Evolutionary conservation across 768 basidiomycete genomes (phyloP).

Genomic region (Russula dissimulans): DNA sequence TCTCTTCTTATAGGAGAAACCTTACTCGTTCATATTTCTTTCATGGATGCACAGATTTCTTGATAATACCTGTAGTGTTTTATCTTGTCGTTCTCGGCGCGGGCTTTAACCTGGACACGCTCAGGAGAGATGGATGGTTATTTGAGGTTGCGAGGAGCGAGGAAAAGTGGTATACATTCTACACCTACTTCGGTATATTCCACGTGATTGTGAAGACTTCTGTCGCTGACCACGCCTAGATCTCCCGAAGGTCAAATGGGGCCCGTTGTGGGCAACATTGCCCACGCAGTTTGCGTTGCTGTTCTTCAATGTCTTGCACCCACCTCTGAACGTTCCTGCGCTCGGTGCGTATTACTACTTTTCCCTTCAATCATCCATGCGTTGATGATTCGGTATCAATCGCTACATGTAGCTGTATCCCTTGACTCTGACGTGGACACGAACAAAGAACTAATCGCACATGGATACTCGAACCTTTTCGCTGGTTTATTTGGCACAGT

Average conservation of each 20-base stretch:
- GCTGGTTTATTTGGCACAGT: slow-evolving; percentile 78
- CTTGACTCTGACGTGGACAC: slow-evolving; percentile 85
- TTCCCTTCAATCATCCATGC: neutral
- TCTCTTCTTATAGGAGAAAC: neutral
- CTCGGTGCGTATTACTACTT: slow-evolving; percentile 41
- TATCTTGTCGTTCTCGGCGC: slow-evolving; percentile 68
- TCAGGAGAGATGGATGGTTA: slow-evolving; percentile 73
- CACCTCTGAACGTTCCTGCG: slow-evolving; percentile 84
- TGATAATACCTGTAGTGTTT: slow-evolving; percentile 73
- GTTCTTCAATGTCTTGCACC: slow-evolving; percentile 80
- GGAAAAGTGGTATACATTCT: slow-evolving; percentile 76
- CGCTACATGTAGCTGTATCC: slow-evolving; percentile 55
- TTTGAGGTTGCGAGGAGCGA: slow-evolving; percentile 58
- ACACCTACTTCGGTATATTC: slow-evolving; percentile 62
- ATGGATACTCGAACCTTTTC: slow-evolving; percentile 84
- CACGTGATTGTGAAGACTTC: neutral
- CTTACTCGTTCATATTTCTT: neutral
- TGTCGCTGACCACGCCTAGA: slow-evolving; percentile 35
- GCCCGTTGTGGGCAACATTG: slow-evolving; percentile 68
- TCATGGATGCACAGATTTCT: slow-evolving; percentile 48
- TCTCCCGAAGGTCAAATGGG: slow-evolving; percentile 47
- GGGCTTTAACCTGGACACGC: slow-evolving; percentile 43
- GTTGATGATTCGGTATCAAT: neutral
- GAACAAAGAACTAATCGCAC: slow-evolving; percentile 84
- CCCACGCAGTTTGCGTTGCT: slow-evolving; percentile 92